These are phyloP conservation scores for Psilocybe cyanescens DNA, from an alignment of 768 basidiomycete genomes.

Conservation along the genomic window DNA sequence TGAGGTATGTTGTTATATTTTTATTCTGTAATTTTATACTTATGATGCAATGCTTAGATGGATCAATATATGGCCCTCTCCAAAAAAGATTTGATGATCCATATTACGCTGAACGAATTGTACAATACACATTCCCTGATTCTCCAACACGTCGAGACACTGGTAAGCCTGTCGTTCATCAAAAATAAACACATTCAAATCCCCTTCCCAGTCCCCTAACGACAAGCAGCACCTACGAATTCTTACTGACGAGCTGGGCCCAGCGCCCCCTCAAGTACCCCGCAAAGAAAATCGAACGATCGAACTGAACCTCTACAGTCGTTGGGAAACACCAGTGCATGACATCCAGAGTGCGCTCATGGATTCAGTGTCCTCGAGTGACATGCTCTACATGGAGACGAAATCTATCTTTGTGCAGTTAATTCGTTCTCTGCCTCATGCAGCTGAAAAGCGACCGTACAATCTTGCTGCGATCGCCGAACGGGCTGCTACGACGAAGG, in stretches of 20 bases:
- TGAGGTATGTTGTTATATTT: slow-evolving; percentile 61
- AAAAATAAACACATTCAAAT: background rate
- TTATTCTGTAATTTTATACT: background rate
- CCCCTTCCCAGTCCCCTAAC: slow-evolving; percentile 76
- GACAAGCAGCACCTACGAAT: slow-evolving; percentile 98
- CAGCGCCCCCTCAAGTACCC: slow-evolving; percentile 93
- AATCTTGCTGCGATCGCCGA: slow-evolving; percentile 90
- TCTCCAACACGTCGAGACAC: slow-evolving; percentile 90
- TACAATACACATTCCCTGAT: slow-evolving; percentile 98
- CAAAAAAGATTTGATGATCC: slow-evolving; percentile 98
- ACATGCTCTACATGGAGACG: slow-evolving; percentile 99
- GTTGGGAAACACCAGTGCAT: slow-evolving; percentile 99
- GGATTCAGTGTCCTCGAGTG: slow-evolving; percentile 95
- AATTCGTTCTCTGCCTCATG: slow-evolving; percentile 89
- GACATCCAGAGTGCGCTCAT: slow-evolving; percentile 96
- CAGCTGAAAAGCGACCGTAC: slow-evolving; percentile 85
- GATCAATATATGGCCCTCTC: slow-evolving; percentile 99
- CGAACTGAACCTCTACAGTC: slow-evolving; percentile 90
- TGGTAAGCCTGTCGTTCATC: slow-evolving; percentile 56
- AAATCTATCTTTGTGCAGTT: slow-evolving; percentile 99
- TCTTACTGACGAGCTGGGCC: slow-evolving; percentile 92
- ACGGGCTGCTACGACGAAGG: slow-evolving; percentile 95
- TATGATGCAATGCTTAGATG: slow-evolving; percentile 60
- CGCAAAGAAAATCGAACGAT: slow-evolving; percentile 97
- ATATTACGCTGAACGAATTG: slow-evolving; percentile 98